These are phyloP conservation scores for Sanguinoderma infundibulare DNA, from an alignment of 1,284 basidiomycete genomes.

Conservation along the genomic window DNA sequence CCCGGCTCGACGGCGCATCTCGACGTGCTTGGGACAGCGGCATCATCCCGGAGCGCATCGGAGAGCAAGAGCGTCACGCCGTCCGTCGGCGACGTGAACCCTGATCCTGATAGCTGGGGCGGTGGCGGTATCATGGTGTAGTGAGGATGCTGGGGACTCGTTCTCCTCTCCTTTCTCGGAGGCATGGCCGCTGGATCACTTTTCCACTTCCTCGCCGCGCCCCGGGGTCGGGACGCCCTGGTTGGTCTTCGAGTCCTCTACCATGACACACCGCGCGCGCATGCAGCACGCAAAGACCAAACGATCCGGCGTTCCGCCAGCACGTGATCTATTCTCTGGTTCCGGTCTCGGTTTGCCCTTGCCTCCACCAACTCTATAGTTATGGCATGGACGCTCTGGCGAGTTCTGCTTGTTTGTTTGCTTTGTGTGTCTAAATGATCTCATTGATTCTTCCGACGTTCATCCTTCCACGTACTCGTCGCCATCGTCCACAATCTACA, in stretches of 20 bases:
- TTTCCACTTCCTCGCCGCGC: background rate
- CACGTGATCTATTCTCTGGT: background rate
- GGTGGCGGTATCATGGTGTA: conserved; percentile 29
- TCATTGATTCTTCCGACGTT: background rate
- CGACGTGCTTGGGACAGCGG: conserved; percentile 11
- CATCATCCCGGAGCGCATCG: conserved; percentile 18
- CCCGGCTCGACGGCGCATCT: conserved; percentile 27
- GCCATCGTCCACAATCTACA: no score
- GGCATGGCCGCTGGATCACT: background rate
- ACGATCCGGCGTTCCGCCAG: conserved; percentile 1
- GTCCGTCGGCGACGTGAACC: conserved; percentile 25
- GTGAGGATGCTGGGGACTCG: conserved; percentile 1
- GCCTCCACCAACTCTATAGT: conserved; percentile 12
- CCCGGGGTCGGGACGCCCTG: background rate
- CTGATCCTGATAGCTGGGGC: conserved; percentile 30
- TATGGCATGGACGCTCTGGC: conserved; percentile 21
- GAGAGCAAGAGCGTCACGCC: conserved; percentile 20
- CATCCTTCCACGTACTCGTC: background rate
- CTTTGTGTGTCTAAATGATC: conserved; percentile 17
- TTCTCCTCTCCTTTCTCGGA: background rate
- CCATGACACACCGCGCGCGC: conserved; percentile 3
- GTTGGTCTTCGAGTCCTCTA: background rate
- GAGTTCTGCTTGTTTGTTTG: conserved; percentile 18
- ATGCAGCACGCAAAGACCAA: no score
- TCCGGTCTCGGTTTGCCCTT: background rate